Conservation (phyloP, 441 rosid genomes). For the Syzygium malaccense region DNA sequence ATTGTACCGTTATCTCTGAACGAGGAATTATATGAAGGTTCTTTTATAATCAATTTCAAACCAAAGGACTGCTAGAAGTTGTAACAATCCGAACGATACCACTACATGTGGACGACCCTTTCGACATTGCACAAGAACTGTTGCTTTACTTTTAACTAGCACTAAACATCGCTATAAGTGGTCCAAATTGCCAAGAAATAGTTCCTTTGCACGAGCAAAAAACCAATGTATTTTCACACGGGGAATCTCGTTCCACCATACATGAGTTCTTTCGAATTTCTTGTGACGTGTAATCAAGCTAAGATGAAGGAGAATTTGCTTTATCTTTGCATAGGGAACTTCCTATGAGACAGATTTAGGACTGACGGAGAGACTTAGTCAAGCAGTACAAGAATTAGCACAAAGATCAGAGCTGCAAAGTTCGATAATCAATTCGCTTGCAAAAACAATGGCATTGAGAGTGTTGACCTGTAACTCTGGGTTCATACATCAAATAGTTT, state of each 20-base stretch:
- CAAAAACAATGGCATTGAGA: not conserved
- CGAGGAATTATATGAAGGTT: not conserved
- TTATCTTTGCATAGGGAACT: not conserved
- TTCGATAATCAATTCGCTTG: not conserved
- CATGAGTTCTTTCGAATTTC: not conserved
- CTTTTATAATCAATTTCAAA: not conserved
- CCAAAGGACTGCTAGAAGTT: not conserved
- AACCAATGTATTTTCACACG: slow-evolving; percentile 26
- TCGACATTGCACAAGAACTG: not conserved
- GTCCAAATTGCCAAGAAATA: slow-evolving; percentile 20
- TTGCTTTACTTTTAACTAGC: not conserved
- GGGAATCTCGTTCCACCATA: slow-evolving; percentile 1
- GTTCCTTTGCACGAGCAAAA: slow-evolving; percentile 17
- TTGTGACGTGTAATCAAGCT: not conserved
- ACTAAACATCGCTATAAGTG: slow-evolving; percentile 21
- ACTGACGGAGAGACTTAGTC: not conserved
- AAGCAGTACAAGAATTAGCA: not conserved
- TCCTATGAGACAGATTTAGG: not conserved
- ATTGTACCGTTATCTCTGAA: not conserved
- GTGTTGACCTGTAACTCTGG: not conserved
- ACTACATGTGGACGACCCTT: not conserved
- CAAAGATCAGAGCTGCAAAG: not conserved
- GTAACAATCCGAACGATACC: not conserved
- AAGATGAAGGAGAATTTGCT: not conserved
- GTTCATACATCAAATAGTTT: not conserved